Conservation (phyloP, 441 rosid genomes). For the Gossypium aridum region DNA sequence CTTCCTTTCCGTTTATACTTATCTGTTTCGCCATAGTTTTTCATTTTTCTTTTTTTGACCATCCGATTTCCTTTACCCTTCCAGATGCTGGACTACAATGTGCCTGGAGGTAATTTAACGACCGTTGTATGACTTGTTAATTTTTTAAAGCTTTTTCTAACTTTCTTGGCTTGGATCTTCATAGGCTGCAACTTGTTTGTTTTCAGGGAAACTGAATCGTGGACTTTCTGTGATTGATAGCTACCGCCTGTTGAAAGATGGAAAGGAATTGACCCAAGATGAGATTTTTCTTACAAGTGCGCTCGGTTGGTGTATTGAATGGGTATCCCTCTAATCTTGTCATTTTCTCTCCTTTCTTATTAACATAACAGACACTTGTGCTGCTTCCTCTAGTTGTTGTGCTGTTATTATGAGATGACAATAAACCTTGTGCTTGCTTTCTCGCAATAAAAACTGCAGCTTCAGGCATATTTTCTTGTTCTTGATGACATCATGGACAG, state of each 20-base stretch:
- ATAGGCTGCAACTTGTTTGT: not conserved
- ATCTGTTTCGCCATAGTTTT: not conserved
- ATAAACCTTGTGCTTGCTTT: not conserved
- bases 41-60: not conserved
- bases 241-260: slow-evolving; percentile 62
- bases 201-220: slow-evolving; percentile 67
- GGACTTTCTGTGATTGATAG: slow-evolving; percentile 83
- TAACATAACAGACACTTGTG: not conserved
- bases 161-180: not conserved
- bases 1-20: not conserved
- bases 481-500: slow-evolving; percentile 89
- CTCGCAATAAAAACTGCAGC: slow-evolving; percentile 35
- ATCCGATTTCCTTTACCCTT: slow-evolving; percentile 9
- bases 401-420: not conserved
- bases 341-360: not conserved
- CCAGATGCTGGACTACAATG: slow-evolving; percentile 90
- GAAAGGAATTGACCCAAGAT: slow-evolving; percentile 53
- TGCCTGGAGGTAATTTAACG: slow-evolving; percentile 58
- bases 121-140: not conserved
- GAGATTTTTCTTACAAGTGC: slow-evolving; percentile 62
- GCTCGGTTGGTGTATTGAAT: slow-evolving; percentile 94
- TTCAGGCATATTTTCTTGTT: slow-evolving; percentile 89
- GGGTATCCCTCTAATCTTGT: slow-evolving; percentile 38
- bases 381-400: not conserved
- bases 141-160: not conserved